Evolutionary conservation across 768 basidiomycete genomes (phyloP), one percentile per base, ranked within the genome.

Genomic region (Psilocybe tampanensis): DNA sequence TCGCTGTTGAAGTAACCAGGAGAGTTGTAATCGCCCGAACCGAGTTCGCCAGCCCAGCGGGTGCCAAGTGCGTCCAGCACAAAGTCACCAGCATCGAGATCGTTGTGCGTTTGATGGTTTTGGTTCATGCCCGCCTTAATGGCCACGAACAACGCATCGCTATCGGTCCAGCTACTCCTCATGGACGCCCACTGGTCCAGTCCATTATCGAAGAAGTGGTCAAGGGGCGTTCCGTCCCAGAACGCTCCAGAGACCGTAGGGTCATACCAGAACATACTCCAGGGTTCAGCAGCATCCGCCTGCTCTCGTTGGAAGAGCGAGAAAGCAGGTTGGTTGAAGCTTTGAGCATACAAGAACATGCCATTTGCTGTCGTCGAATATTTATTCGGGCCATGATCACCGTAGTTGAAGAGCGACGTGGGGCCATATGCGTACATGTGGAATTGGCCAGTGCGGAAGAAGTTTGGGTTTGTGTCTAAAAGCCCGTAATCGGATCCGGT

Each of bases 11-110:
- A 99, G 77, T 98, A 98, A 34, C 80, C 79, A 1, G 72, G 67
- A 2, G 93, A 77, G 34, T 55, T 59, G 70, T 99, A 99, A 69
- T 99, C 84, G 3, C 81, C 94, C 5, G 89, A 92, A 4, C 97
- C 96, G 44, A 94, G 84, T 66, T 98, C 96, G 57, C 97, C 96
- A 48, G 92, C 92, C 93, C 92, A 99, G 47, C 95, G 90, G 23
- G 87, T 83, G 52, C 96, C 95, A 65, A 96, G 77, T 11, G 94
- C 95, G 69, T 99, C 97, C 29, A 98, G 71, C 39, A 98, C 95
- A 65, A 98, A 99, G 74, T 95, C 94, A 60, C 97, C 97, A 49
- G 81, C 84, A 68, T 99, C 97, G 58, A 98, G 82, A 68, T 98
- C 94, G 64, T 94, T 94, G 73, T 97, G 95, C 0, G 94, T 95